These are phyloP conservation scores for Venturia effusa DNA, from an alignment of 2,329 filamentous ascomycete species.

Conservation along the genomic window DNA sequence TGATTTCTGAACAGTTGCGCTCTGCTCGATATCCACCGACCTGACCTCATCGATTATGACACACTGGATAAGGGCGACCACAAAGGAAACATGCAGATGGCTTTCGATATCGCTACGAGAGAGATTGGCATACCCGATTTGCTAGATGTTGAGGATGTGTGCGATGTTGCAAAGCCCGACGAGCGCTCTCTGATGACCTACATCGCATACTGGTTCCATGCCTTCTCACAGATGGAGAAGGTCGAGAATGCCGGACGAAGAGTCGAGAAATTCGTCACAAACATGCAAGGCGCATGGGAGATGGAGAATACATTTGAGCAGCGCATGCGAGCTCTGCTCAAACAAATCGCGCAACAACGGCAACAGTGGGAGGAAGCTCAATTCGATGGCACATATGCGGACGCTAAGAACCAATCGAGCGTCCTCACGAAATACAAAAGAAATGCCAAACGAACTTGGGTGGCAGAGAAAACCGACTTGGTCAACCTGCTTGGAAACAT, in stretches of 20 bases:
- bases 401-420: constrained; percentile 77
- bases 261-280: constrained; percentile 97
- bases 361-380: constrained; percentile 65
- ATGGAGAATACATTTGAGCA: constrained; percentile 97
- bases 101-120: constrained; percentile 89
- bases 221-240: constrained; percentile 97
- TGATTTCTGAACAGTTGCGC: constrained; percentile 49
- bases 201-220: constrained; percentile 99
- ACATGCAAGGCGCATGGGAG: constrained; percentile 98
- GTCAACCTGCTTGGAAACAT: constrained; percentile 92
- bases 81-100: constrained; percentile 92
- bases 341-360: constrained; percentile 62
- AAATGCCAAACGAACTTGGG: constrained; percentile 86
- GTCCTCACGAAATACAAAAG: constrained; percentile 85
- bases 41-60: constrained; percentile 95
- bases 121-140: constrained; percentile 96
- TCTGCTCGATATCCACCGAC: constrained; percentile 89
- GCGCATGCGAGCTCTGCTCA: constrained; percentile 73
- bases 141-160: constrained; percentile 95
- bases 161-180: constrained; percentile 90
- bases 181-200: constrained; percentile 98
- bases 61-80: constrained; percentile 88
- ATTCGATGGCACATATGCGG: constrained; percentile 84
- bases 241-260: constrained; percentile 93
- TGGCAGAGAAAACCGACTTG: constrained; percentile 93